phyloP scores from a whole-genome alignment of 306 rosid genomes.

The Cicer yamashitae region DNA sequence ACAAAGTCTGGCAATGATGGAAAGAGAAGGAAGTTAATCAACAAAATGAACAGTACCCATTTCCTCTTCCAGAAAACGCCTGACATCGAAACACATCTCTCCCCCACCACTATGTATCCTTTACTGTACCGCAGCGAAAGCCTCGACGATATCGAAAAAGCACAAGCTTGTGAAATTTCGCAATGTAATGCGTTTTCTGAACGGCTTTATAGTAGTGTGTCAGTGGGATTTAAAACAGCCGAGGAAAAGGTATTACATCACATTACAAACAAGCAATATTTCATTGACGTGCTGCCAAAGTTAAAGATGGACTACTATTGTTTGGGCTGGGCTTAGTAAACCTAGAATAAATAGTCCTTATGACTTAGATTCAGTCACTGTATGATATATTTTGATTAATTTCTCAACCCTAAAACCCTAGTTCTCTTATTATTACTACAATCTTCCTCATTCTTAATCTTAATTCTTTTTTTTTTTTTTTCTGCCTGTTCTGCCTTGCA shows the following conservation, averaged over 20 bases:
- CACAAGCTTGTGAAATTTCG: neutral
- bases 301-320: neutral
- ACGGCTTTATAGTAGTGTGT: constrained; percentile 8
- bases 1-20: neutral
- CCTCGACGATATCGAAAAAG: constrained; percentile 23
- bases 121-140: neutral
- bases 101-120: constrained; percentile 15
- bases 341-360: constrained; percentile 2
- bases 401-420: constrained; percentile 33
- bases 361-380: neutral
- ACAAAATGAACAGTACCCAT: constrained; percentile 39
- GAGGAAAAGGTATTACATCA: constrained; percentile 6
- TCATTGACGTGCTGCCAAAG: neutral
- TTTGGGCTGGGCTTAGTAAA: constrained; percentile 33
- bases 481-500: neutral
- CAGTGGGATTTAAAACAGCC: constrained; percentile 1
- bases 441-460: constrained; percentile 11
- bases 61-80: neutral
- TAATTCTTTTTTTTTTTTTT: neutral
- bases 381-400: constrained; percentile 8
- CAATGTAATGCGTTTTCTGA: neutral
- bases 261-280: neutral
- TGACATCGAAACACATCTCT: neutral
- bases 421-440: constrained; percentile 5
- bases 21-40: constrained; percentile 25